Percentiles rank a stretch among this genome's conserved stretches.
phyloP scores from a whole-genome alignment of 495 filamentous ascomycete species.

The Evernia prunastri region DNA sequence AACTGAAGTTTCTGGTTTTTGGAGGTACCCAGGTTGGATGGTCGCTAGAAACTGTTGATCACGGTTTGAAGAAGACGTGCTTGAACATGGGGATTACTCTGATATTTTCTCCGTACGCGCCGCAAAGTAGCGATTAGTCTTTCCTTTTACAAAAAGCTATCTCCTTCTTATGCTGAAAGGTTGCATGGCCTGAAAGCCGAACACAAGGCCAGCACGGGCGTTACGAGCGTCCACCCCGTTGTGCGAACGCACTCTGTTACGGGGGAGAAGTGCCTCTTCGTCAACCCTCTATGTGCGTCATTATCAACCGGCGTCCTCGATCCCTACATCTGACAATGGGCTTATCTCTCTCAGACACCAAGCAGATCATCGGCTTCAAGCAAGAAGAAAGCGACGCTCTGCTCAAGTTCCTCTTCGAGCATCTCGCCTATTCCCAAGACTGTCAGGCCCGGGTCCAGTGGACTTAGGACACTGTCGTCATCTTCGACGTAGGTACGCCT shows the following conservation, averaged over 20 bases:
- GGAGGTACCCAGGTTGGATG: not conserved
- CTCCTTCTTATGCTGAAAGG: constrained; percentile 49
- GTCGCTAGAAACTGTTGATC: not conserved
- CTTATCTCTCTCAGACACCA: constrained; percentile 39
- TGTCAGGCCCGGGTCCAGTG: constrained; percentile 54
- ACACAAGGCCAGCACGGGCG: constrained; percentile 50
- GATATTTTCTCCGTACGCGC: not conserved
- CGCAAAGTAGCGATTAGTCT: not conserved
- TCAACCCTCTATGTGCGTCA: constrained; percentile 37
- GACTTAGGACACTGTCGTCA: constrained; percentile 51
- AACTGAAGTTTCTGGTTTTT: not conserved
- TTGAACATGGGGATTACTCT: not conserved
- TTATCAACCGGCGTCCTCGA: not conserved
- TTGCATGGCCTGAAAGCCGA: constrained; percentile 54
- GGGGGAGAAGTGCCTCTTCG: constrained; percentile 38
- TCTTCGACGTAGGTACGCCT: constrained; percentile 51
- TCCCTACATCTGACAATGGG: constrained; percentile 1
- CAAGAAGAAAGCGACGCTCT: constrained; percentile 61
- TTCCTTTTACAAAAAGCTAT: constrained; percentile 43
- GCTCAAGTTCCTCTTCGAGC: constrained; percentile 60
- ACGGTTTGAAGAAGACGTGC: not conserved
- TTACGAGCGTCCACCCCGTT: constrained; percentile 51
- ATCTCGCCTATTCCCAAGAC: constrained; percentile 54
- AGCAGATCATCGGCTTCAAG: constrained; percentile 58
- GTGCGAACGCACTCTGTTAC: constrained; percentile 54